A percentile compares a stretch with the other conserved stretches of the same genome.
Conservation (phyloP, 2,329 filamentous ascomycete species). For the Alternaria sp. region DNA sequence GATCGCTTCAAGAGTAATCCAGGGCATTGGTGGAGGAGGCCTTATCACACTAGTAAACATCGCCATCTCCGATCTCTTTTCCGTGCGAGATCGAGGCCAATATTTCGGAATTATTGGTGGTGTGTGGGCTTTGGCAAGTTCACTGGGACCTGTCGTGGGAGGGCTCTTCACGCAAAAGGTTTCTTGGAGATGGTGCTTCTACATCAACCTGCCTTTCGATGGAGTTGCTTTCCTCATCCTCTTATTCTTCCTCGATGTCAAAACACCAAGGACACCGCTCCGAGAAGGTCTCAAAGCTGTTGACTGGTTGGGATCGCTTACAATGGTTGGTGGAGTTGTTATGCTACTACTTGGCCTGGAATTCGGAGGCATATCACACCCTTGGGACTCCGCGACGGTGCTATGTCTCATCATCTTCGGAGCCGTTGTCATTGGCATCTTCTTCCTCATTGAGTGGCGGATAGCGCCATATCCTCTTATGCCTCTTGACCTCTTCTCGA, state of each 20-base stretch:
- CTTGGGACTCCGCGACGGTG: constrained; percentile 78
- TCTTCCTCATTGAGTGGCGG: constrained; percentile 76
- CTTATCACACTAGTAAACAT: constrained; percentile 71
- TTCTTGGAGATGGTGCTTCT: constrained; percentile 67
- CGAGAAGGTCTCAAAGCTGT: constrained; percentile 69
- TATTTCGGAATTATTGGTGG: constrained; percentile 72
- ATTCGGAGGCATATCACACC: constrained; percentile 77
- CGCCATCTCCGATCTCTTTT: constrained; percentile 69
- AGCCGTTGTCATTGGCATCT: constrained; percentile 67
- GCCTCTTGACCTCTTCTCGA: constrained; percentile 74
- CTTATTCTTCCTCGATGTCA: constrained; percentile 70
- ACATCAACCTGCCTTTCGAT: constrained; percentile 72
- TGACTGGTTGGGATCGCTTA: constrained; percentile 70
- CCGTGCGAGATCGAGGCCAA: constrained; percentile 64
- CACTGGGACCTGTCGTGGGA: constrained; percentile 72
- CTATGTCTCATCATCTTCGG: constrained; percentile 83
- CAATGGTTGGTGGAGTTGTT: constrained; percentile 78
- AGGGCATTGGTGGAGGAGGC: constrained; percentile 70
- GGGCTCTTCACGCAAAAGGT: constrained; percentile 71
- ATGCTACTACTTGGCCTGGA: constrained; percentile 89
- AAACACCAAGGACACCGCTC: constrained; percentile 71
- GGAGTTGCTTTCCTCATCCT: constrained; percentile 65
- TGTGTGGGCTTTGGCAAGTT: constrained; percentile 71
- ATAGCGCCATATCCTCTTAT: constrained; percentile 80
- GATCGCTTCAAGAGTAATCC: constrained; percentile 67